Conservation (phyloP, 2,329 filamentous ascomycete genomes). For the Pseudogymnoascus destructans region DNA sequence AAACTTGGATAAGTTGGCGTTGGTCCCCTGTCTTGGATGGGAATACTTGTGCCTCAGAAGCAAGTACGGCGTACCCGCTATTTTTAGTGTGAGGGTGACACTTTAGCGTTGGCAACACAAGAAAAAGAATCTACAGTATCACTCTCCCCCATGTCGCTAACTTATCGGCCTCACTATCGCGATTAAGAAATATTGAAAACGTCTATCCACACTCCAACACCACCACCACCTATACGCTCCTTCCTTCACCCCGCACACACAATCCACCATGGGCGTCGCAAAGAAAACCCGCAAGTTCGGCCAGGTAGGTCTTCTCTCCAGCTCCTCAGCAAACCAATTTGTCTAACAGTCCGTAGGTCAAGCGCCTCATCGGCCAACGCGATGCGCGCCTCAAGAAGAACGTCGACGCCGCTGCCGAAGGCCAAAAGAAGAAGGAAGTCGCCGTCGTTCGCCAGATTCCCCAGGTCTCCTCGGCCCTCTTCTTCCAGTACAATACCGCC, state of each 20-base stretch:
- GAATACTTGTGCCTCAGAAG: not conserved
- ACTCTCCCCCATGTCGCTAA: not conserved
- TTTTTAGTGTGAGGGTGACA: slow-evolving; percentile 8
- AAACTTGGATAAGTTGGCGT: not conserved
- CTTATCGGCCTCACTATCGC: slow-evolving; percentile 9
- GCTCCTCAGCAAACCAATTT: slow-evolving; percentile 21
- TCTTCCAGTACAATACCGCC: slow-evolving; percentile 80
- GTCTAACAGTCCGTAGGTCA: slow-evolving; percentile 37
- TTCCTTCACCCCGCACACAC: not conserved
- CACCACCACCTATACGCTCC: not conserved
- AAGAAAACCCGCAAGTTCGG: slow-evolving; percentile 92
- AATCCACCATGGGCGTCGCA: slow-evolving; percentile 59
- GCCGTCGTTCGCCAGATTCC: slow-evolving; percentile 65
- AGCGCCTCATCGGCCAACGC: slow-evolving; percentile 68
- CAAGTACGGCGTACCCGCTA: not conserved
- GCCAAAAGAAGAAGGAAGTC: slow-evolving; percentile 40
- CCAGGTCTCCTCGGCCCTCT: slow-evolving; percentile 70
- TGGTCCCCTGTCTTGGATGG: slow-evolving; percentile 6
- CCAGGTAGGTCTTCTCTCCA: slow-evolving; percentile 33
- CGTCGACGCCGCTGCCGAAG: slow-evolving; percentile 51
- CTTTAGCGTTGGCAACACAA: slow-evolving; percentile 4
- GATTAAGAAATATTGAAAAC: slow-evolving; percentile 9
- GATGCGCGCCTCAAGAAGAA: slow-evolving; percentile 78
- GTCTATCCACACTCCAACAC: not conserved
- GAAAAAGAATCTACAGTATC: slow-evolving; percentile 2